Percentiles rank a stretch among this genome's conserved stretches.
phyloP scores from a whole-genome alignment of 2,329 filamentous ascomycete genomes.

The Mollisia scopiformis region DNA sequence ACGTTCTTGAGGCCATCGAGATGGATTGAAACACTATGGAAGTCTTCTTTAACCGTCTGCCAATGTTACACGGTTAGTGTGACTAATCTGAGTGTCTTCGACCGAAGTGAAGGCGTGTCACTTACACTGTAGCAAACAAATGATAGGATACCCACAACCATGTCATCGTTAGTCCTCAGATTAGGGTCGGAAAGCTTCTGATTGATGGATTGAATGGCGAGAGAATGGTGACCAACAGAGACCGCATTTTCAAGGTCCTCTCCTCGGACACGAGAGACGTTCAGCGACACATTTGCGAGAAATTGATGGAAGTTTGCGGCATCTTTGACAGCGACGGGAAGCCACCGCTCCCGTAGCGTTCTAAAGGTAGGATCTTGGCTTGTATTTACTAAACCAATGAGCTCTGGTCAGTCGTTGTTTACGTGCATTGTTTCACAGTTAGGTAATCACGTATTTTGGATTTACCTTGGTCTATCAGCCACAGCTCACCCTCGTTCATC shows the following conservation, averaged over 20 bases:
- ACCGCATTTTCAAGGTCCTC: background rate
- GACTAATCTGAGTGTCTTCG: background rate
- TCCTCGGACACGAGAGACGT: background rate
- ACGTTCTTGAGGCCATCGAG: background rate
- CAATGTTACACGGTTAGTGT: background rate
- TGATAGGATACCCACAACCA: background rate
- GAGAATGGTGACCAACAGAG: conserved; percentile 3
- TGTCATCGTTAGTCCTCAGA: background rate
- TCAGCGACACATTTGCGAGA: conserved; percentile 1
- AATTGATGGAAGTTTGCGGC: conserved; percentile 8
- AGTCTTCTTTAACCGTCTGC: conserved; percentile 3
- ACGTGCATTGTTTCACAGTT: background rate
- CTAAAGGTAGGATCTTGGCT: conserved; percentile 1
- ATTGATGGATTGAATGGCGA: conserved; percentile 5
- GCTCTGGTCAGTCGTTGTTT: background rate
- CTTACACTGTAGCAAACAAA: conserved; percentile 5
- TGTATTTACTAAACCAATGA: background rate
- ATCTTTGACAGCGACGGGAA: conserved; percentile 3
- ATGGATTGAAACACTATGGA: background rate
- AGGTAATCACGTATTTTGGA: background rate
- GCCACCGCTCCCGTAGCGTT: conserved; percentile 5
- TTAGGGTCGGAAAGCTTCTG: conserved; percentile 1
- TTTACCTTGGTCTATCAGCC: conserved; percentile 9
- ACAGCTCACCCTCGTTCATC: conserved; percentile 4
- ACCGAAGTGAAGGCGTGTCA: background rate